A percentile compares a stretch with the other conserved stretches of the same genome.
These are phyloP conservation scores for Mesembryanthemum crystallinum DNA, from an alignment of 148 eudicot species.

Conservation along the genomic window DNA sequence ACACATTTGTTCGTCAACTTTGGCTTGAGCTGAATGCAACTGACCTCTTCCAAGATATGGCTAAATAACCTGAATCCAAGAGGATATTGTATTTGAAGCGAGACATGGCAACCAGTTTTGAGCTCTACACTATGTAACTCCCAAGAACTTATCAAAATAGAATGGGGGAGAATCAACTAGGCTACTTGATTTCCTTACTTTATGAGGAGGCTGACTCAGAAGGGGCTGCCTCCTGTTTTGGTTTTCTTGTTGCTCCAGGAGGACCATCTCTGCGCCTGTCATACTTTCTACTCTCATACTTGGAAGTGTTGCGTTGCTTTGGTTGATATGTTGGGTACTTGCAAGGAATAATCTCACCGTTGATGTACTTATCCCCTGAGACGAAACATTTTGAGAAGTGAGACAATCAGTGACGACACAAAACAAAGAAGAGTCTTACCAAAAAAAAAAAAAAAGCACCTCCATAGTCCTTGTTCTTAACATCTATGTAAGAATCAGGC, in stretches of 20 bases:
- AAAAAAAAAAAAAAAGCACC: slow-evolving; percentile 34
- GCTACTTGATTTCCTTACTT: slow-evolving; percentile 26
- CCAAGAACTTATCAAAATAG: background rate
- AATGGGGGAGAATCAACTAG: background rate
- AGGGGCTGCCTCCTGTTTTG: slow-evolving; percentile 52
- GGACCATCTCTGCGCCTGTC: slow-evolving; percentile 87
- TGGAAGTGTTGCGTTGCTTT: slow-evolving; percentile 52
- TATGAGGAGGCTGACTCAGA: slow-evolving; percentile 60
- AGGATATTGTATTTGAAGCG: too few relatives aligned
- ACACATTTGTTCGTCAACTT: background rate
- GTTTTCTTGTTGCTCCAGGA: slow-evolving; percentile 49
- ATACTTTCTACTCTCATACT: slow-evolving; percentile 68
- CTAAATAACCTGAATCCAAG: slow-evolving; percentile 13
- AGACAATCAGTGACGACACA: background rate
- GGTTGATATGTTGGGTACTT: slow-evolving; percentile 91
- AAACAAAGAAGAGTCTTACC: background rate
- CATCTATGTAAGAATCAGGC: slow-evolving; percentile 94
- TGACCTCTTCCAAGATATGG: slow-evolving; percentile 4
- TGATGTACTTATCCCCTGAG: slow-evolving; percentile 76
- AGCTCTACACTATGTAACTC: background rate
- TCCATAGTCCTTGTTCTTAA: slow-evolving; percentile 94
- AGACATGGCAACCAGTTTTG: background rate
- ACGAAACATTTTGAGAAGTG: slow-evolving; percentile 4
- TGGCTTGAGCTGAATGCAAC: background rate
- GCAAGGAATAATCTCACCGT: slow-evolving; percentile 92